These are phyloP conservation scores for Phytophthora sp. DNA, from an alignment of 352 stramenopile species.

Conservation along the genomic window DNA sequence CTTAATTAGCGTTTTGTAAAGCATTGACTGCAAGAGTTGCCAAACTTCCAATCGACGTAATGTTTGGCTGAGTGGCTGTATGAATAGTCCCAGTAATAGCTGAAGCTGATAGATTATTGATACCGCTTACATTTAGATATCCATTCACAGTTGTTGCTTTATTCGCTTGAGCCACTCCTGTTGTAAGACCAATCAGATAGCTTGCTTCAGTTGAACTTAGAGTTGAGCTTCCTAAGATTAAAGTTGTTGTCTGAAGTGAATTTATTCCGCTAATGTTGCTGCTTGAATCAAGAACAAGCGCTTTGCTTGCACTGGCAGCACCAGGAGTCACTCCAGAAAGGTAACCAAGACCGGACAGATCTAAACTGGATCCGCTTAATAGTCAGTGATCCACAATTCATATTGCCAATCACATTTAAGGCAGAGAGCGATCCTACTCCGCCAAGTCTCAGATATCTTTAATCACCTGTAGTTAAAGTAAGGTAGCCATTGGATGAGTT, in stretches of 20 bases:
- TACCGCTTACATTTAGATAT: too few species aligned
- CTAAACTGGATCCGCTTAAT: not conserved
- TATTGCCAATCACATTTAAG: not conserved
- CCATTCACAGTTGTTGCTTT: too few species aligned
- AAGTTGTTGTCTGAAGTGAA: too few species aligned
- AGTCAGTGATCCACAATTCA: not conserved
- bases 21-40: too few species aligned
- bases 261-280: not conserved
- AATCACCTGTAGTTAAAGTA: not conserved
- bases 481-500: not conserved
- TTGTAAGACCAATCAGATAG: not conserved
- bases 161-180: too few species aligned
- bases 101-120: too few species aligned
- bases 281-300: not conserved
- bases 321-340: not conserved
- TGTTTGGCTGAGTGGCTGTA: too few species aligned
- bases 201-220: not conserved
- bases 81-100: too few species aligned
- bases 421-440: not conserved
- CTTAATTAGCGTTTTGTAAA: too few species aligned
- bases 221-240: too few species aligned
- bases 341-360: not conserved
- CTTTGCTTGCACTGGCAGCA: not conserved
- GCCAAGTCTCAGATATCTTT: not conserved
- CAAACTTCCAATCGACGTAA: too few species aligned